Base-by-base conservation (phyloP, 192 early-diverging fungal species). In the Entomortierella parvispora region DNA sequence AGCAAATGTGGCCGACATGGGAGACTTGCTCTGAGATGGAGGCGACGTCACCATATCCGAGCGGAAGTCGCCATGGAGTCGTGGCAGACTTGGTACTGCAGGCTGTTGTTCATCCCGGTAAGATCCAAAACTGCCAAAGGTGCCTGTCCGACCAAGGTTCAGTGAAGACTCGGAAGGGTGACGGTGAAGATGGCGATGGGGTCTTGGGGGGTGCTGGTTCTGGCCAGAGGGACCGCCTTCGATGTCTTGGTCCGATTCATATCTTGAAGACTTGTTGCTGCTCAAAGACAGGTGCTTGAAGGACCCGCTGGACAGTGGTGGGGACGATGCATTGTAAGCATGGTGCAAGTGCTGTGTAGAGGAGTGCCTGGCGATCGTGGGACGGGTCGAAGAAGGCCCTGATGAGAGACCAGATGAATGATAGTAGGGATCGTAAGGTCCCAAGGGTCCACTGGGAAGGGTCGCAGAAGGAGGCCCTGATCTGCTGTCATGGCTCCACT, bases 161-260 rank as follows among this genome's bases (percentile, higher is more conserved):
- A 76, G 43, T 0, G 65, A 76, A 2, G 72, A 76, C 46, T 76
- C 72, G 23, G 72, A 76, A 6, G 72, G 72, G 26, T 76, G 64
- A 11, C 72, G 72, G 20, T 66, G 72, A 4, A 76, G 53, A 37
- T 62, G 65, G 11, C 72, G 72, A n/a, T 56, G 65, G 25, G 72
- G 64, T 40, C 37, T 40, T 5, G 37, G 37, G 5, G 37, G 37
- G 37, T 40, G 37, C 12, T 40, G 37, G 5, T 5, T 5, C 12
- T 40, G 37, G 5, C 37, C 37, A 5, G 37, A 5, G 8, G 28
- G 14, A 34, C 54, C 34, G 26, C 28, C 29, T 22, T 76, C 72
- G 22, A 68, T 18, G 26, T 76, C 72, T 29, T 67, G 65, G 40
- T 76, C 72, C 1, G 72, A 67, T 20, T 65, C 71, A 3, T 33